A percentile compares a stretch with the other conserved stretches of the same genome.
Conservation (phyloP, 2,329 filamentous ascomycete genomes). For the Elsinoe australis region DNA sequence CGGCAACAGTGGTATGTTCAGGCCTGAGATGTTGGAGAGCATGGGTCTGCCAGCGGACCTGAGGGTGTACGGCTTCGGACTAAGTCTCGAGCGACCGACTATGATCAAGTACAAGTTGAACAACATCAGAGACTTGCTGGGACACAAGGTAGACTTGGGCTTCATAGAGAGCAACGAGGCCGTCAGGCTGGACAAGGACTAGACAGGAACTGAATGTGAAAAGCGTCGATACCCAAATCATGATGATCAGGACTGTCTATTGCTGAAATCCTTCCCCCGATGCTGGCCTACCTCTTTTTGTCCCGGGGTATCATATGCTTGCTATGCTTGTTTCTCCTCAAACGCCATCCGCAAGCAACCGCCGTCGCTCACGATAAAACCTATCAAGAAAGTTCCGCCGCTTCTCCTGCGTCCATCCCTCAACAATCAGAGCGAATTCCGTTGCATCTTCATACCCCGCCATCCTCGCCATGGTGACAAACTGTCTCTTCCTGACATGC, state of each 20-base stretch:
- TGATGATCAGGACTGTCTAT: not conserved
- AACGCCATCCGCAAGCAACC: constrained; percentile 33
- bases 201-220: not conserved
- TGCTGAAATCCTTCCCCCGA: not conserved
- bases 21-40: constrained; percentile 90
- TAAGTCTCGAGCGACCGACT: constrained; percentile 86
- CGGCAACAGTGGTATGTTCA: constrained; percentile 97
- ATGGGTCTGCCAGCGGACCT: constrained; percentile 91
- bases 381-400: constrained; percentile 67
- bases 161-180: constrained; percentile 91
- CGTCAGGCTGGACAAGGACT: constrained; percentile 80
- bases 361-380: constrained; percentile 67
- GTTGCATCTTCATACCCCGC: constrained; percentile 69
- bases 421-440: constrained; percentile 84
- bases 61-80: constrained; percentile 87
- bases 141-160: constrained; percentile 88
- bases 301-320: constrained; percentile 13
- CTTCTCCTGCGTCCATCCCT: constrained; percentile 80
- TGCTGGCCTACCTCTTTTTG: too few species aligned
- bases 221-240: constrained; percentile 4
- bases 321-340: not conserved
- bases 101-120: constrained; percentile 83
- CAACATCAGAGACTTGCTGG: constrained; percentile 86
- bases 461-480: constrained; percentile 74
- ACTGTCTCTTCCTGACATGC: constrained; percentile 69